phyloP scores from a whole-genome alignment of 2,329 filamentous ascomycete genomes.

The Talaromyces albobiverticillius region DNA sequence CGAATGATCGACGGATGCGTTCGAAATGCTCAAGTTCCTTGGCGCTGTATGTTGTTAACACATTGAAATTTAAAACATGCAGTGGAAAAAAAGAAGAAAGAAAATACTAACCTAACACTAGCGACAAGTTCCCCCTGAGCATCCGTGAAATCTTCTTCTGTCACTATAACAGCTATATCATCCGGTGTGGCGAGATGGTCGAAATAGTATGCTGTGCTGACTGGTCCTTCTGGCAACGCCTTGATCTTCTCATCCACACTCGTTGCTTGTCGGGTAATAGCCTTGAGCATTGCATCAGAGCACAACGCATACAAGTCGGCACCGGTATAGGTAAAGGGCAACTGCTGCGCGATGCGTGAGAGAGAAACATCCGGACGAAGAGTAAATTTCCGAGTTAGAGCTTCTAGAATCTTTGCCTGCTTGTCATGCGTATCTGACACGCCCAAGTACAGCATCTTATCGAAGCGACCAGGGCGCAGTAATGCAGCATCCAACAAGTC shows the following conservation, averaged over 20 bases:
- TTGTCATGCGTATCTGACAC: slow-evolving; percentile 97
- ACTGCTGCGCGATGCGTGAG: slow-evolving; percentile 65
- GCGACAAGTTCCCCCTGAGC: slow-evolving; percentile 87
- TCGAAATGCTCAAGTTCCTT: slow-evolving; percentile 93
- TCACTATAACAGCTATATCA: slow-evolving; percentile 83
- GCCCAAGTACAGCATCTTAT: slow-evolving; percentile 97
- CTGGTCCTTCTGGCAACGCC: slow-evolving; percentile 54
- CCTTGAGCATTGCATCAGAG: slow-evolving; percentile 98
- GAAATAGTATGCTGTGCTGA: slow-evolving; percentile 92
- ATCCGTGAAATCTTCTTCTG: slow-evolving; percentile 79
- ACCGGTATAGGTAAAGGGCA: slow-evolving; percentile 96
- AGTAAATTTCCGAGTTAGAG: slow-evolving; percentile 90
- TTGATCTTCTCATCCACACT: slow-evolving; percentile 80
- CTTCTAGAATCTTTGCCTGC: slow-evolving; percentile 90
- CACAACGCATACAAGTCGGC: slow-evolving; percentile 96
- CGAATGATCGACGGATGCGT: slow-evolving; percentile 75
- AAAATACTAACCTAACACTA: slow-evolving; percentile 61
- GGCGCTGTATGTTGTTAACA: slow-evolving; percentile 54
- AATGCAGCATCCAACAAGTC: slow-evolving; percentile 90
- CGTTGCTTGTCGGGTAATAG: slow-evolving; percentile 84
- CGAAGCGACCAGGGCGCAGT: slow-evolving; percentile 84
- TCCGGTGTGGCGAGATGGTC: slow-evolving; percentile 82
- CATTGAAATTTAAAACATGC: slow-evolving; percentile 6
- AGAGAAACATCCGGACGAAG: slow-evolving; percentile 78
- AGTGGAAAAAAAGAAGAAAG: not conserved